phyloP scores from a whole-genome alignment of 805 yeast species.

The Hanseniaspora pseudoguilliermondii region DNA sequence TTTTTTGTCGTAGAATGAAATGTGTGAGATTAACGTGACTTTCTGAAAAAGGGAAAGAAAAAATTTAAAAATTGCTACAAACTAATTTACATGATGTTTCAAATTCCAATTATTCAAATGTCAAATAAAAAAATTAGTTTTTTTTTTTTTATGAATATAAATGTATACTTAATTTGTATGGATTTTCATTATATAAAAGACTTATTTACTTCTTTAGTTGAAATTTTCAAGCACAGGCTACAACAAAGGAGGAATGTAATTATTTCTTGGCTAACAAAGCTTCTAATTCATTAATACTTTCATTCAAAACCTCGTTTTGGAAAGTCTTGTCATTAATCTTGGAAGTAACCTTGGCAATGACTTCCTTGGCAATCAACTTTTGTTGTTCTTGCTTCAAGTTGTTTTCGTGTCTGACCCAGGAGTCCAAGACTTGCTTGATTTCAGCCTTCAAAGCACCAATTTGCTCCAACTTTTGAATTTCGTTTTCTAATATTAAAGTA shows the following conservation, averaged over 20 bases:
- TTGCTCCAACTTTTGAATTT: constrained; percentile 88
- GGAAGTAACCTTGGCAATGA: constrained; percentile 76
- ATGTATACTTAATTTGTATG: not conserved
- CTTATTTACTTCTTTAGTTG: not conserved
- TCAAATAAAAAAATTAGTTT: too few species aligned
- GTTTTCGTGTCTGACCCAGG: constrained; percentile 97
- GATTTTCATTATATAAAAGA: constrained; percentile 2
- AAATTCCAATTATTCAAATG: too few species aligned
- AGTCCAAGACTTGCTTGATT: constrained; percentile 91
- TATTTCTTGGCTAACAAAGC: constrained; percentile 46
- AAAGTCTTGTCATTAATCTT: constrained; percentile 77
- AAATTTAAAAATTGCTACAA: too few species aligned
- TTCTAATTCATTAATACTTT: constrained; percentile 87
- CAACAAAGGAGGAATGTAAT: not conserved
- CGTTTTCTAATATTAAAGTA: constrained; percentile 90
- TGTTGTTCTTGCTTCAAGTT: constrained; percentile 94
- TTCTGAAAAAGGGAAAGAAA: too few species aligned
- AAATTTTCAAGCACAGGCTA: not conserved
- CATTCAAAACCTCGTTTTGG: constrained; percentile 84
- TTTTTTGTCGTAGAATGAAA: too few species aligned
- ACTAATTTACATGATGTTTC: too few species aligned
- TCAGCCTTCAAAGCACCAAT: constrained; percentile 72
- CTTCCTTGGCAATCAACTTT: constrained; percentile 74
- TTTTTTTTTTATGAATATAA: not conserved
- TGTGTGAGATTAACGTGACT: too few species aligned